Evolutionary conservation across 2,329 filamentous ascomycete species (phyloP), one percentile per base, ranked within the genome.

Genomic region (Clarireedia hainanense): DNA sequence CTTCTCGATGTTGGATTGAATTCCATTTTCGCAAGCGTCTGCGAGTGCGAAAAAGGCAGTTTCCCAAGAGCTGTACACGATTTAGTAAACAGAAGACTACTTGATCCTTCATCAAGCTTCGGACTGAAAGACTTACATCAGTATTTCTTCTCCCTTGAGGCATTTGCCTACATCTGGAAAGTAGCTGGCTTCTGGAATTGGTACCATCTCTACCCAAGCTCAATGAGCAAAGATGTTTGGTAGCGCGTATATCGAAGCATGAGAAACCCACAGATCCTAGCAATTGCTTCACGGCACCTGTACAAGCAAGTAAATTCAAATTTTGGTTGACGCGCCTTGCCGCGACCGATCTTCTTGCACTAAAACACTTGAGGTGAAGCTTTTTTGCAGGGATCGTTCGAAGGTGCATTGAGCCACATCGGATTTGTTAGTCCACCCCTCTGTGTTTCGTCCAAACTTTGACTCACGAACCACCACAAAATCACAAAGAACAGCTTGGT

Each of bases 151-250:
- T 74, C 89, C 89, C 66, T 82, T 85, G 67, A 97, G 80, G 74
- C 89, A 95, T 70, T 88, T 84, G 73, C 90, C 87, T 72, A 96
- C 79, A 68, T 90, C 83, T 68, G 91, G 89, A 68, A 95, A 88
- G 75, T 91, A 94, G 70, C 80, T 77, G 68, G 77, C 76, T 74
- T 87, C 85, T 68, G 81, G 79, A 69, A 81, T 75, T 73, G 84
- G 79, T 76, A 84, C 86, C 86, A 90, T 91, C 76, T 57, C 62
- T 63, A 58, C 74, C 47, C 71, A 74, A 72, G 72, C 74, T 79
- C 74, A 76, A 74, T 59, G 65, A 64, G 63, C 60, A 60, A 62
- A 56, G 64, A 57, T 61, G 49, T 61, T 50, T 55, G 57, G 51
- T 50, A 57, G 49, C 52, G 56, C 47, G 58, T 64, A 63, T 60